Evolutionary conservation across 2,329 filamentous ascomycete species (phyloP).

Genomic region (Amylocarpus encephaloides): DNA sequence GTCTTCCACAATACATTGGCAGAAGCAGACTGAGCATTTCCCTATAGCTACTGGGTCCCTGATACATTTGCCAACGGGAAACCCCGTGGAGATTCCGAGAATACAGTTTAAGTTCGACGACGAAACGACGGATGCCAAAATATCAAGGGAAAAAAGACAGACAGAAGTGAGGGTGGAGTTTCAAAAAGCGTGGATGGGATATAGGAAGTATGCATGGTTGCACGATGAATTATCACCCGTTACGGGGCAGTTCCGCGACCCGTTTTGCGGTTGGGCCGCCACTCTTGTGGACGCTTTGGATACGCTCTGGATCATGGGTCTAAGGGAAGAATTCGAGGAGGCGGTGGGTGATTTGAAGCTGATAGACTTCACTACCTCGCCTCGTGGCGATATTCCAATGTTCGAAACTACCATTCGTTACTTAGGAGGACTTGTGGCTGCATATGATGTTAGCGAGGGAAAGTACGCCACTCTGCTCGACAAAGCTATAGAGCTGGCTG

Average conservation of each 20-base stretch:
- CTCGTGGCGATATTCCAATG: conserved; percentile 66
- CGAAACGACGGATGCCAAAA: conserved; percentile 55
- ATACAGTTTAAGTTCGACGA: conserved; percentile 69
- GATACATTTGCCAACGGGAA: conserved; percentile 68
- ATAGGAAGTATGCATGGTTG: conserved; percentile 71
- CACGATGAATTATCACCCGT: conserved; percentile 82
- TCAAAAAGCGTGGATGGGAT: conserved; percentile 73
- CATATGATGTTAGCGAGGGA: conserved; percentile 77
- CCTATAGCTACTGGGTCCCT: conserved; percentile 66
- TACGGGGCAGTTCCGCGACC: conserved; percentile 60
- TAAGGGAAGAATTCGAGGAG: conserved; percentile 73
- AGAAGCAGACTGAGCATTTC: conserved; percentile 67
- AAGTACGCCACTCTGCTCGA: conserved; percentile 60
- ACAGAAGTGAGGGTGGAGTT: conserved; percentile 67
- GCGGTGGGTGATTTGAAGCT: conserved; percentile 61
- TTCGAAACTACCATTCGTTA: conserved; percentile 93
- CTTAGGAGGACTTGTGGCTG: conserved; percentile 75
- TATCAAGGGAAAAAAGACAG: conserved; percentile 58
- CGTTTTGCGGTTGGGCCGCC: conserved; percentile 88
- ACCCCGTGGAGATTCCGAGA: conserved; percentile 62
- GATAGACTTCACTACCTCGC: conserved; percentile 77
- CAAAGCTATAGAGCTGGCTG: conserved; percentile 66
- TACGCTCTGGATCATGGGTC: conserved; percentile 79
- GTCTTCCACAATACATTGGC: conserved; percentile 56
- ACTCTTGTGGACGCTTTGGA: conserved; percentile 79